phyloP scores from a whole-genome alignment of 257 asterid genomes.

The Nicotiana knightiana region DNA sequence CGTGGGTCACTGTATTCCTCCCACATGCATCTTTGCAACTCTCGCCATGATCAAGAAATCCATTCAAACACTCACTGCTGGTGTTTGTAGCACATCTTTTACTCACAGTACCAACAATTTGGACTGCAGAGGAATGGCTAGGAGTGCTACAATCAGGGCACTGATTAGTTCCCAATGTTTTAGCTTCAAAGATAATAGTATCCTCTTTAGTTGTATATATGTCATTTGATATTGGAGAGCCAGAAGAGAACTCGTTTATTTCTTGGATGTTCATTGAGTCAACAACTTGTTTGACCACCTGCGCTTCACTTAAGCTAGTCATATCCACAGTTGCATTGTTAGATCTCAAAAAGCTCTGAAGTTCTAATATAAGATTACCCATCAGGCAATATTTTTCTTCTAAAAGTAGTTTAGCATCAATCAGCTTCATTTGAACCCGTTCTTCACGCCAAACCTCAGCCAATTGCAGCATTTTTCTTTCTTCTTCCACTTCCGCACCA shows the following conservation, averaged over 20 bases:
- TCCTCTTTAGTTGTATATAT: slow-evolving; percentile 8
- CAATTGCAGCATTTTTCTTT: slow-evolving; percentile 43
- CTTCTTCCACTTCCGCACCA: slow-evolving; percentile 35
- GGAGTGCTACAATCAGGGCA: slow-evolving; percentile 6
- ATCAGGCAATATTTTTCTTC: slow-evolving; percentile 41
- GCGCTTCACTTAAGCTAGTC: background rate
- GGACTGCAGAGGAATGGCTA: slow-evolving; percentile 6
- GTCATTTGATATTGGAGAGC: slow-evolving; percentile 6
- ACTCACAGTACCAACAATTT: background rate
- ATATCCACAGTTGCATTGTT: background rate
- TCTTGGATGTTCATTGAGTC: slow-evolving; percentile 15
- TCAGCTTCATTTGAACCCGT: slow-evolving; percentile 41
- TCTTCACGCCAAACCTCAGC: slow-evolving; percentile 64
- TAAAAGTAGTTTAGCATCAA: slow-evolving; percentile 41
- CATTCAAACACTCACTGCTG: background rate
- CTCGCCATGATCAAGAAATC: background rate
- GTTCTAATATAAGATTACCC: slow-evolving; percentile 26
- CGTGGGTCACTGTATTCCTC: slow-evolving; percentile 16
- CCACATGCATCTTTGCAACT: slow-evolving; percentile 10
- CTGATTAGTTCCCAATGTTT: background rate
- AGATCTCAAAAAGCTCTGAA: slow-evolving; percentile 29
- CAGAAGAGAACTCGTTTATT: slow-evolving; percentile 1
- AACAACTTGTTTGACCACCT: slow-evolving; percentile 6
- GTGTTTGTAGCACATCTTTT: background rate
- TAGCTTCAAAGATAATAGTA: slow-evolving; percentile 2